Conservation (phyloP, 1,284 basidiomycete species). For the Cerrena zonata region DNA sequence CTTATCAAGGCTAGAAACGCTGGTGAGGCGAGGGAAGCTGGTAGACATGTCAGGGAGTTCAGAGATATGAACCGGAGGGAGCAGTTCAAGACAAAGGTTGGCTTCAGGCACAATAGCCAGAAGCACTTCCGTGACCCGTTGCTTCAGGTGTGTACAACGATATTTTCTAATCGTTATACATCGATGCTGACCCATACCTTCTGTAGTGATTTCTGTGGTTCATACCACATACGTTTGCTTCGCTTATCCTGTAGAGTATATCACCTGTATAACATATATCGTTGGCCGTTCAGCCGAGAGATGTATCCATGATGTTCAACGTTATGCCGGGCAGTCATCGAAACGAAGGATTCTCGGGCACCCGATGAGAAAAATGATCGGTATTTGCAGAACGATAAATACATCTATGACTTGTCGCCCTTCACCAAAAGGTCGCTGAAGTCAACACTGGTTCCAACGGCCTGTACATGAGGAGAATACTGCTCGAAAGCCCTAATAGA, state of each 20-base stretch:
- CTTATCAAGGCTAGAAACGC: conserved; percentile 88
- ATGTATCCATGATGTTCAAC: too few species aligned
- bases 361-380: not conserved
- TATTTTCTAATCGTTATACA: not conserved
- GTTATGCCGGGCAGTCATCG: too few species aligned
- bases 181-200: not conserved
- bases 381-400: not conserved
- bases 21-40: conserved; percentile 91
- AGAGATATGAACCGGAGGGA: conserved; percentile 76
- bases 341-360: not conserved
- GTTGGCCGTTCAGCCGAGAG: not conserved
- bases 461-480: conserved; percentile 43
- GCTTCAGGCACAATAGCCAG: conserved; percentile 77
- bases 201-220: not conserved
- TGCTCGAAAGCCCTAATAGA: conserved; percentile 40
- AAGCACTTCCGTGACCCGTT: conserved; percentile 72
- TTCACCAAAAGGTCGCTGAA: conserved; percentile 42
- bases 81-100: conserved; percentile 80
- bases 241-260: not conserved
- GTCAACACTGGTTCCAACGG: conserved; percentile 44
- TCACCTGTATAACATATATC: not conserved
- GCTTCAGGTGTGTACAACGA: conserved; percentile 26
- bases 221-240: too few species aligned
- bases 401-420: conserved; percentile 22
- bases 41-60: conserved; percentile 80